Percentiles rank a stretch among this genome's conserved stretches.
Conservation (phyloP, 177 flowering plant species). For the Vitis hybrid region DNA sequence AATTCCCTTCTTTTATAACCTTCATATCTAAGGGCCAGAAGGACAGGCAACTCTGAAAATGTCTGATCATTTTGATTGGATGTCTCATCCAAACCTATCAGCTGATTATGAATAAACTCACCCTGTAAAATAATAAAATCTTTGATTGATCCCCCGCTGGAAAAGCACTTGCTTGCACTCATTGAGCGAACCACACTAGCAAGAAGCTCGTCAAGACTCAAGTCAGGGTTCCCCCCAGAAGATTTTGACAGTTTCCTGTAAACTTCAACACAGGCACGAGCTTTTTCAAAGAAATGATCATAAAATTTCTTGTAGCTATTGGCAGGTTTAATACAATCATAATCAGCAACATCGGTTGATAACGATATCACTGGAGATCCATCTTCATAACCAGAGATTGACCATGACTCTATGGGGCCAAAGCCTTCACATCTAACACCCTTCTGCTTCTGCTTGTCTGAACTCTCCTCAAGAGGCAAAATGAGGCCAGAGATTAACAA, state of each 20-base stretch:
- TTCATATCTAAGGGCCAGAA: constrained; percentile 63
- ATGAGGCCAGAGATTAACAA: constrained; percentile 64
- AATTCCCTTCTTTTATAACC: constrained; percentile 32
- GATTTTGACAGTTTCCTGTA: constrained; percentile 56
- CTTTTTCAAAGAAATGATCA: constrained; percentile 70
- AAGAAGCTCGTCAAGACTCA: constrained; percentile 74
- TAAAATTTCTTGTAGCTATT: constrained; percentile 52
- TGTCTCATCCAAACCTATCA: constrained; percentile 77
- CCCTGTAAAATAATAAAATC: constrained; percentile 76
- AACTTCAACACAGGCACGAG: constrained; percentile 75
- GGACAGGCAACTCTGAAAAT: constrained; percentile 61
- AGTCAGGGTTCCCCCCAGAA: constrained; percentile 62
- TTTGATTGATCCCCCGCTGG: constrained; percentile 44
- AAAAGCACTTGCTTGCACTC: constrained; percentile 59
- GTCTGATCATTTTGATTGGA: constrained; percentile 42
- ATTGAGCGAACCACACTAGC: constrained; percentile 73
- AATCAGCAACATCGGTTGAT: constrained; percentile 77
- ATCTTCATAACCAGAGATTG: constrained; percentile 90
- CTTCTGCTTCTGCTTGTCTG: constrained; percentile 49
- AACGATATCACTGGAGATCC: constrained; percentile 80
- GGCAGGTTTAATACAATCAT: constrained; percentile 74
- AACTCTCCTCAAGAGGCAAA: constrained; percentile 51
- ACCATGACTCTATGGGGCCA: constrained; percentile 84
- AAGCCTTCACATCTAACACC: constrained; percentile 78
- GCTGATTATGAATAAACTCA: constrained; percentile 71